Evolutionary conservation across 768 basidiomycete genomes (phyloP).

Genomic region (Mycena galericulata): DNA sequence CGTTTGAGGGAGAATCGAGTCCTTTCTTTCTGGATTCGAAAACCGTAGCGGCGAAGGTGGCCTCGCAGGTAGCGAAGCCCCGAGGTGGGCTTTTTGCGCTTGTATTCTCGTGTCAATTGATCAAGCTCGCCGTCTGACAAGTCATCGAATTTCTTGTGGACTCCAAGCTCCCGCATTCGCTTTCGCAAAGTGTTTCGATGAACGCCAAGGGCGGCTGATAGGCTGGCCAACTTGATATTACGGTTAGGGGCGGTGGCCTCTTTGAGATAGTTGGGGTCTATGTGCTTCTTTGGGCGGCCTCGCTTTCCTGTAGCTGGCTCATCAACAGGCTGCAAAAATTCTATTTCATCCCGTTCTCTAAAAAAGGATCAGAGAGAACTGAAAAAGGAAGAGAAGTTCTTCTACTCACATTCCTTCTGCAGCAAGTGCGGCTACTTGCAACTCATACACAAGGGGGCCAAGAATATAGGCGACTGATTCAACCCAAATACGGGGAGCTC

Average conservation of each 20-base stretch:
- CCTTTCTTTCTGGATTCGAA: slow-evolving; percentile 2
- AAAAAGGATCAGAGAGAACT: neutral
- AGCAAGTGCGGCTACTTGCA: neutral
- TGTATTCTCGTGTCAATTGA: neutral
- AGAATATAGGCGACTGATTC: neutral
- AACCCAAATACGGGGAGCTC: slow-evolving; percentile 5
- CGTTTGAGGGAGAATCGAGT: neutral
- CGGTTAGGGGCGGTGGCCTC: neutral
- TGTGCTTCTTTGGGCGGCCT: neutral
- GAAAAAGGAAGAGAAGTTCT: neutral
- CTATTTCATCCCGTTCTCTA: slow-evolving; percentile 12
- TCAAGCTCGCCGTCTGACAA: neutral
- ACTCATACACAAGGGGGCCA: slow-evolving; percentile 18
- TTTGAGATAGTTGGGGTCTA: slow-evolving; percentile 3
- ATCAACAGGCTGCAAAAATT: neutral
- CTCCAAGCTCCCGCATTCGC: neutral
- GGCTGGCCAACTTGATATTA: neutral
- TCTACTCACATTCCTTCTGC: slow-evolving; percentile 13
- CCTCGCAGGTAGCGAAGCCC: neutral
- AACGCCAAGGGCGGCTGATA: neutral
- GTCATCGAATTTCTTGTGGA: neutral
- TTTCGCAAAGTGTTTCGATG: neutral
- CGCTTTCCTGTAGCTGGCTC: neutral
- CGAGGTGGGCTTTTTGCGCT: neutral
- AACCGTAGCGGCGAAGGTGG: neutral